Evolutionary conservation across 176 grass and related monocot genomes (phyloP).

Genomic region (Bothriochloa decipiens): DNA sequence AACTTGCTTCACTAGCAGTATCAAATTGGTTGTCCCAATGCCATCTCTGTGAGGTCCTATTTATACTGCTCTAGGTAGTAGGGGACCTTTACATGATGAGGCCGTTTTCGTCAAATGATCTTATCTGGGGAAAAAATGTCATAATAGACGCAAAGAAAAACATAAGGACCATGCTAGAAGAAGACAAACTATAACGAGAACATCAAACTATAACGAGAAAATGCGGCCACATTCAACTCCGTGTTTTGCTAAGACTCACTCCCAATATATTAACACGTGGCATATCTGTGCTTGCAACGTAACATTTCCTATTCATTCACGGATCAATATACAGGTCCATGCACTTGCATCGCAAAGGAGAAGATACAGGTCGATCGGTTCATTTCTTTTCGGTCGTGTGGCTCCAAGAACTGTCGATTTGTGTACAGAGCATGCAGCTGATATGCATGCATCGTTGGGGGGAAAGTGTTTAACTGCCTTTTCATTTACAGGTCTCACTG

Average conservation of each 20-base stretch:
- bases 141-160: no score
- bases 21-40: neutral
- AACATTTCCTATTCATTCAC: neutral
- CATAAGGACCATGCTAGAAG: no score
- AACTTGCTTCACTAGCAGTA: neutral
- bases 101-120: neutral
- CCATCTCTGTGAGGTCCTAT: neutral
- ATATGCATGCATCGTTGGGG: constrained; percentile 5
- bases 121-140: no score
- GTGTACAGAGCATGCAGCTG: neutral
- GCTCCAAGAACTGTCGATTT: constrained; percentile 4
- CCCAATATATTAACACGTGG: neutral
- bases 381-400: constrained; percentile 8
- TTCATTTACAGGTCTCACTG: constrained; percentile 45
- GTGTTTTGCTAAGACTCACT: neutral
- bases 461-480: constrained; percentile 22
- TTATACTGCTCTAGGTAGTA: neutral
- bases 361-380: neutral
- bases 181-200: no score
- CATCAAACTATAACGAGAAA: neutral
- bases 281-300: neutral
- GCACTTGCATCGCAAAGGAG: neutral
- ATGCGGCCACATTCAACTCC: neutral
- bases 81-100: neutral
- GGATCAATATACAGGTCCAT: neutral